A percentile compares a stretch with the other conserved stretches of the same genome.
Conservation (phyloP, 2,329 filamentous ascomycete genomes). For the Claviceps citrina region DNA sequence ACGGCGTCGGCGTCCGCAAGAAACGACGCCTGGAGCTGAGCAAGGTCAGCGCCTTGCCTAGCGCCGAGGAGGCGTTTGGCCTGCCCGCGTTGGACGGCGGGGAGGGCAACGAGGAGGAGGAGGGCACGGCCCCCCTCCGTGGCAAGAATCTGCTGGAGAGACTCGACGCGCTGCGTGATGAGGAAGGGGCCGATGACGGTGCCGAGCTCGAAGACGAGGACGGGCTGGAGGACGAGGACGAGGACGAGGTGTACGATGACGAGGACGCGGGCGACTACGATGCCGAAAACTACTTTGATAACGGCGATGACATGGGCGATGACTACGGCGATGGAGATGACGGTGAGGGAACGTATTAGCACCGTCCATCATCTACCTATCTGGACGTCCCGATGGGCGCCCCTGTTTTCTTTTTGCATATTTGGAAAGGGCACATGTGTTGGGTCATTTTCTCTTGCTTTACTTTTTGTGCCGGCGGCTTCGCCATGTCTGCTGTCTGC, state of each 20-base stretch:
- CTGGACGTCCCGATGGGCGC: not conserved
- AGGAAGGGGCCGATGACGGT: constrained; percentile 33
- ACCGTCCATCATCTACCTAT: not conserved
- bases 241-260: constrained; percentile 38
- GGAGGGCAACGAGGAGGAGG: constrained; percentile 17
- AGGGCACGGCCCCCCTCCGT: constrained; percentile 9
- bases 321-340: constrained; percentile 38
- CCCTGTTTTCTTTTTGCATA: not conserved
- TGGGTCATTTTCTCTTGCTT: too few species aligned
- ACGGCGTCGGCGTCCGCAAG: constrained; percentile 21
- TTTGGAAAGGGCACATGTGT: not conserved
- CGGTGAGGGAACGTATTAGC: constrained; percentile 26
- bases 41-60: constrained; percentile 31
- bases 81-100: constrained; percentile 16
- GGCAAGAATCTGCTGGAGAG: constrained; percentile 27
- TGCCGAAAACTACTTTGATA: constrained; percentile 45
- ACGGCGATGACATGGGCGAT: constrained; percentile 37
- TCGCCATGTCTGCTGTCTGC: too few species aligned
- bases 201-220: constrained; percentile 37
- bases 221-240: constrained; percentile 28
- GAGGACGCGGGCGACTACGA: constrained; percentile 47
- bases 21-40: constrained; percentile 32
- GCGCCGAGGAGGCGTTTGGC: constrained; percentile 35
- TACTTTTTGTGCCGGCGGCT: too few species aligned
- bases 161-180: constrained; percentile 32